phyloP scores from a whole-genome alignment of 441 rosid species.

The Melastoma candidum region DNA sequence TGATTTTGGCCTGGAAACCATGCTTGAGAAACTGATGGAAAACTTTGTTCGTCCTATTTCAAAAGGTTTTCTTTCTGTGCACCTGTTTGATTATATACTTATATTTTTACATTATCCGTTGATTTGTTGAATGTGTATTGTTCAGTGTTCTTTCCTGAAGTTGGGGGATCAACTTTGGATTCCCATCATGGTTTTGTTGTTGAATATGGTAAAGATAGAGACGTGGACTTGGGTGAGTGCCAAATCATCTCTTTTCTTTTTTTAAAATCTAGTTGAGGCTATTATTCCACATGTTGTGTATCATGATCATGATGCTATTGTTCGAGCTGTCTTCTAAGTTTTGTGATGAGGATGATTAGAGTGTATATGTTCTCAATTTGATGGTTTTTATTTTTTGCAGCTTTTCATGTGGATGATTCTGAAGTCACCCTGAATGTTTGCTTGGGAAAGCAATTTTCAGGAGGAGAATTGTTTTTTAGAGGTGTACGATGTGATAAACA shows the following conservation, averaged over 20 bases:
- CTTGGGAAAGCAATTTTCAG: constrained; percentile 54
- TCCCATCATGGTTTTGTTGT: constrained; percentile 93
- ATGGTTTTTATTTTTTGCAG: constrained; percentile 24
- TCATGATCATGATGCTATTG: too few relatives aligned
- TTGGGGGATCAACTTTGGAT: constrained; percentile 77
- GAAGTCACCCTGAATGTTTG: constrained; percentile 64
- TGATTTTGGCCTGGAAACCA: constrained; percentile 78
- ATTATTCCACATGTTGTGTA: too few relatives aligned
- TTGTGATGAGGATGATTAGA: too few relatives aligned
- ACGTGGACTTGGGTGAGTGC: constrained; percentile 53
- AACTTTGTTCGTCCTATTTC: constrained; percentile 62
- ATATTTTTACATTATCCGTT: not conserved
- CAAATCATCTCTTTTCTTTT: not conserved
- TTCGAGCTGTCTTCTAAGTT: too few relatives aligned
- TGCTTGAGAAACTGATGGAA: constrained; percentile 71
- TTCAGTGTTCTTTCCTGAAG: constrained; percentile 71
- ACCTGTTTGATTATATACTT: too few relatives aligned
- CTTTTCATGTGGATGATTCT: constrained; percentile 74
- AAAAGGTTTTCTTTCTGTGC: constrained; percentile 27
- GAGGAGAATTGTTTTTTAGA: constrained; percentile 56
- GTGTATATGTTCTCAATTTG: not conserved
- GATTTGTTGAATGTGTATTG: constrained; percentile 7
- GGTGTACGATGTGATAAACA: constrained; percentile 62
- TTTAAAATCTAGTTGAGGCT: too few relatives aligned
- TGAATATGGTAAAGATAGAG: constrained; percentile 61